Evolutionary conservation across 2,329 filamentous ascomycete genomes (phyloP).

Genomic region (Tolypocladium cylindrosporum): DNA sequence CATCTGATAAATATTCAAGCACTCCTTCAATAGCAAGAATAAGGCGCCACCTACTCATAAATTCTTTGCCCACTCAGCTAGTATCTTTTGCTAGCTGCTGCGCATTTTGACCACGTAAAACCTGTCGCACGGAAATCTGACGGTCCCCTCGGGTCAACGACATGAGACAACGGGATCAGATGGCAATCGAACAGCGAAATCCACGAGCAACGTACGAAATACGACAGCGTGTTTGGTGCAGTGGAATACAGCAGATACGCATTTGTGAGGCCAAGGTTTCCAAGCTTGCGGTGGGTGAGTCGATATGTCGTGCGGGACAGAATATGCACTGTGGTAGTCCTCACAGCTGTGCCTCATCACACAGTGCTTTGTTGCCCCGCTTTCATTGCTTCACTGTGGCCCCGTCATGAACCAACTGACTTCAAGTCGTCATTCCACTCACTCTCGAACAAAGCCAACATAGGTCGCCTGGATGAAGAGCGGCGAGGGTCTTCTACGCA

Average conservation of each 20-base stretch:
- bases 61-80: background rate
- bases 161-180: background rate
- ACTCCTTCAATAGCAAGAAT: too few relatives aligned
- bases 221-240: background rate
- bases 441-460: background rate
- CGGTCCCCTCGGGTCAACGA: background rate
- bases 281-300: background rate
- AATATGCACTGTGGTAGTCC: background rate
- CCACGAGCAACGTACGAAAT: background rate
- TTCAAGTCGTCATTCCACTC: background rate
- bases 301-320: background rate
- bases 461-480: background rate
- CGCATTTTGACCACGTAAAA: background rate
- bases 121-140: background rate
- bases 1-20: background rate
- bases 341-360: background rate
- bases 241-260: background rate
- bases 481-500: background rate
- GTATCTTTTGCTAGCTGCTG: background rate
- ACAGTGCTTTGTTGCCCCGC: background rate
- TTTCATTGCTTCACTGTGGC: background rate
- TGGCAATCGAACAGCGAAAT: too few relatives aligned
- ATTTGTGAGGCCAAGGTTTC: background rate
- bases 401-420: background rate
- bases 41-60: too few relatives aligned